phyloP scores from a whole-genome alignment of 1,284 basidiomycete genomes.

The Leccinum pachyderme region DNA sequence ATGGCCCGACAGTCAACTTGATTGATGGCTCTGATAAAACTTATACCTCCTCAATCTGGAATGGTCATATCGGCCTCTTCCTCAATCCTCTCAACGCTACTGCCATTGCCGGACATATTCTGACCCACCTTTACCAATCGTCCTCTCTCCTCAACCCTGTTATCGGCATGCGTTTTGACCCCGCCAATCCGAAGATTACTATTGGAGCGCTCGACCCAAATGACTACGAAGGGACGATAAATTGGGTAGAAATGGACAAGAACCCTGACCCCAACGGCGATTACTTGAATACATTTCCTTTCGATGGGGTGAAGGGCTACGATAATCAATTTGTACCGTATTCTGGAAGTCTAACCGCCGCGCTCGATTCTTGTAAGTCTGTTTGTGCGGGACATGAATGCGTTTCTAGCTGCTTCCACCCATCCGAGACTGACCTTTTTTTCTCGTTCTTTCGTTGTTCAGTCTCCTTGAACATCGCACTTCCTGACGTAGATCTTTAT shows the following conservation, averaged over 20 bases:
- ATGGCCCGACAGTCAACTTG: slow-evolving; percentile 21
- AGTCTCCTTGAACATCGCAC: slow-evolving; percentile 17
- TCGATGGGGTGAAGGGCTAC: slow-evolving; percentile 34
- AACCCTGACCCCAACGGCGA: slow-evolving; percentile 16
- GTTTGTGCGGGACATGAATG: not conserved
- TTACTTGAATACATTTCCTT: slow-evolving; percentile 23
- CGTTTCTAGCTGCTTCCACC: not conserved
- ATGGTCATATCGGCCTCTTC: slow-evolving; percentile 29
- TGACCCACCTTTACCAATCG: slow-evolving; percentile 21
- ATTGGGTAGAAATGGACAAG: slow-evolving; percentile 29
- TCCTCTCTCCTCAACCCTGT: slow-evolving; percentile 32
- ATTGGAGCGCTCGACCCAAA: slow-evolving; percentile 34
- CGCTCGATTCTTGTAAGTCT: slow-evolving; percentile 25
- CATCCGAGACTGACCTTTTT: not conserved
- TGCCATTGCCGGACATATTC: slow-evolving; percentile 5
- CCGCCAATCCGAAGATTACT: slow-evolving; percentile 29
- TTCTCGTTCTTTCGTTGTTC: not conserved
- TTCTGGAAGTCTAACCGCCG: slow-evolving; percentile 15
- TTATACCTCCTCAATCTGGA: slow-evolving; percentile 12
- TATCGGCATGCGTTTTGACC: slow-evolving; percentile 32
- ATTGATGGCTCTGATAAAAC: slow-evolving; percentile 17
- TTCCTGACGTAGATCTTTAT: slow-evolving; percentile 24
- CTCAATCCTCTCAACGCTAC: slow-evolving; percentile 23
- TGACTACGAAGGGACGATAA: slow-evolving; percentile 33
- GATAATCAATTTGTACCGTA: slow-evolving; percentile 28